phyloP scores from a whole-genome alignment of 441 rosid genomes.

The Euphorbia schlechtendalii region DNA sequence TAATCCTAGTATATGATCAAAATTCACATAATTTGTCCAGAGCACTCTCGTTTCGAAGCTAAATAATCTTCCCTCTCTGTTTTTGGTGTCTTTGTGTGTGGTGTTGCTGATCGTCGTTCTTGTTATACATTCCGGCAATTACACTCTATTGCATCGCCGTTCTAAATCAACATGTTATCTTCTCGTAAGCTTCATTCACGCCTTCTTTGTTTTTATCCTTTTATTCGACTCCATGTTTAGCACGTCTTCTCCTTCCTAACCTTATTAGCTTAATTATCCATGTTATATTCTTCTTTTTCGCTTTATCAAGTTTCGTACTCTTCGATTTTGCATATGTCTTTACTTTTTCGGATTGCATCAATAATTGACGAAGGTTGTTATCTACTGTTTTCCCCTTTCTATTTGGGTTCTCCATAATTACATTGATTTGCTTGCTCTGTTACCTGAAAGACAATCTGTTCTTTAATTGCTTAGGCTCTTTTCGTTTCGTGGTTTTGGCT shows the following conservation, averaged over 20 bases:
- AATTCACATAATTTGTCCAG: too few relatives aligned
- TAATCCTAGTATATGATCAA: too few relatives aligned
- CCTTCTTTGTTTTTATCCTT: background rate
- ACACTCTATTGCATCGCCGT: background rate
- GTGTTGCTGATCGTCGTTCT: background rate
- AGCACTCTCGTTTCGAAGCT: too few relatives aligned
- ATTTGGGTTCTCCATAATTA: too few relatives aligned
- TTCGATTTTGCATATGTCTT: background rate
- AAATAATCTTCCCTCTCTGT: slow-evolving; percentile 2
- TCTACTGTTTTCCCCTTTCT: too few relatives aligned
- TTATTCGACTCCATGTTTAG: background rate
- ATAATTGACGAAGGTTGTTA: too few relatives aligned
- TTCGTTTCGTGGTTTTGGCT: background rate
- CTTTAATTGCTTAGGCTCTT: slow-evolving; percentile 2
- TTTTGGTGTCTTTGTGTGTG: too few relatives aligned
- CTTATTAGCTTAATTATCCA: background rate
- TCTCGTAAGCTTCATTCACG: background rate
- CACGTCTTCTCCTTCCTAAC: background rate
- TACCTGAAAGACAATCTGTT: too few relatives aligned
- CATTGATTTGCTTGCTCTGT: too few relatives aligned
- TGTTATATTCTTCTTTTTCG: background rate
- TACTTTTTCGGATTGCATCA: background rate
- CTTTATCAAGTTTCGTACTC: background rate
- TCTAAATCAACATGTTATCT: background rate
- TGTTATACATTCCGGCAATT: background rate